Conservation (phyloP, 139 green algal genomes). For the Marvania coccoides region DNA sequence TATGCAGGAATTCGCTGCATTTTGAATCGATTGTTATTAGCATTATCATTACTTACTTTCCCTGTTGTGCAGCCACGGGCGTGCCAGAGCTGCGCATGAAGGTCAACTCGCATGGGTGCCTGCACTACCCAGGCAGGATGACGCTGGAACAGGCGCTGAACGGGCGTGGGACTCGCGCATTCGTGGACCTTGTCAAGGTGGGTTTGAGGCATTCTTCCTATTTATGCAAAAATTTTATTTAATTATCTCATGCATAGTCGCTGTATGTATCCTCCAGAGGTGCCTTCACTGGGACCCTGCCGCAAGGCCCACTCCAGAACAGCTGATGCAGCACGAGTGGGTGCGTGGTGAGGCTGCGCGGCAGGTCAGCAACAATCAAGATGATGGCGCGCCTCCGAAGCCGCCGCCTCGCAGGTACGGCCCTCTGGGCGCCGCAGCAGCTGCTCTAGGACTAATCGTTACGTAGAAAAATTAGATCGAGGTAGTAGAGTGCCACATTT, state of each 20-base stretch:
- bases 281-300: slow-evolving; percentile 62
- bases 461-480: not conserved
- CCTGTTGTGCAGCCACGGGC: not conserved
- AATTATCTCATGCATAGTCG: not conserved
- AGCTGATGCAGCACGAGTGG: slow-evolving; percentile 76
- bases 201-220: slow-evolving; percentile 46
- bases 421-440: not conserved
- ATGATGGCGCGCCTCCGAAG: not conserved
- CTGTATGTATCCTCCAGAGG: slow-evolving; percentile 37
- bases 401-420: not conserved
- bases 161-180: not conserved
- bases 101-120: slow-evolving; percentile 5
- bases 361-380: too few relatives aligned
- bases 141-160: slow-evolving; percentile 2
- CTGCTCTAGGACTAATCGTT: not conserved
- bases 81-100: not conserved
- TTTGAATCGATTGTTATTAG: slow-evolving; percentile 67
- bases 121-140: not conserved
- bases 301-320: slow-evolving; percentile 40
- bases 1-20: slow-evolving; percentile 18
- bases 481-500: not conserved
- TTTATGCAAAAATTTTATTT: not conserved
- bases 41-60: not conserved
- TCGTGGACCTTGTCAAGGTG: slow-evolving; percentile 17
- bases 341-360: too few relatives aligned